Evolutionary conservation across 345 rosid genomes (phyloP), one percentile per base, ranked within the genome.

Genomic region (Durio zibethinus): DNA sequence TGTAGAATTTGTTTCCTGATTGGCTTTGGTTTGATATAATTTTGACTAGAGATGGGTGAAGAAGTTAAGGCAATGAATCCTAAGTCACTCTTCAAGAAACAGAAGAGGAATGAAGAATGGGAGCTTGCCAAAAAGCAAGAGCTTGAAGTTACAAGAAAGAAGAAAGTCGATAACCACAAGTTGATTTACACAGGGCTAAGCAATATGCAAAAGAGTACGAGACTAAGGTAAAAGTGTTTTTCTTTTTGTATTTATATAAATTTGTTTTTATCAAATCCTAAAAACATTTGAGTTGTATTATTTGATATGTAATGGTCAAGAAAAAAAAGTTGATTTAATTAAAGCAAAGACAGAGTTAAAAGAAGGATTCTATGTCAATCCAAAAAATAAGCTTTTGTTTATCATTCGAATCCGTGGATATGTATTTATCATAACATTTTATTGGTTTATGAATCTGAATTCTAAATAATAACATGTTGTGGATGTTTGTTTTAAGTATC

Each of bases 281-380:
- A 11, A 14, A 6, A 0, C 0, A 0, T 6, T 11, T 52, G 4
- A 29, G 12, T 11, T n/a, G 10, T 50, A n/a, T 50, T 42, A 0
- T 5, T 36, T 36, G 61, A 23, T 33, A 3, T 21, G 4, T 40
- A 0, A 73, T 62, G n/a, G 15, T 14, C 73, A 89, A 93, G 94
- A 93, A 69, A 87, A 77, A n/a, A 75, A 90, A 93, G 79, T 75
- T 91, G 74, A 89, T 93, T 64, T 38, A 18, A 4, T 77, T 93
- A 89, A 94, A 93, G 83, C 88, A 97, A 0, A 91, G 82, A 97
- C 98, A 0, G 91, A 89, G 81, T 77, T 92, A 70, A 91, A 92
- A 70, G 97, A 97, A 10, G 95, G 93, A 1, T 94, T 93, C 78
- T 94, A 94, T 84, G 98, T 93, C n/a, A 86, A 88, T 38, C 98